A percentile compares a stretch with the other conserved stretches of the same genome.
Evolutionary conservation across 2,329 filamentous ascomycete genomes (phyloP).

Genomic region (Fusarium sp.): DNA sequence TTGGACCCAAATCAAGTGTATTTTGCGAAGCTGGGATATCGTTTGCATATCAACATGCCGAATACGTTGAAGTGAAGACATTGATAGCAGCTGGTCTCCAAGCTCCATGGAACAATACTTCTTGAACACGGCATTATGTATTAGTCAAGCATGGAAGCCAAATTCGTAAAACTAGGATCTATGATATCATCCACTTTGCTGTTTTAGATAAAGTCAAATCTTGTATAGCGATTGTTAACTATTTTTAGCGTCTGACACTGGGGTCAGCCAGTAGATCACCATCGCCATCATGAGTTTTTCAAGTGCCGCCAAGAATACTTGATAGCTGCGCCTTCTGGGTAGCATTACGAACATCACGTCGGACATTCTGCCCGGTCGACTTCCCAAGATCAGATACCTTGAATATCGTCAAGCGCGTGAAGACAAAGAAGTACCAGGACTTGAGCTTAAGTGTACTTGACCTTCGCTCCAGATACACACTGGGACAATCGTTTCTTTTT

Average conservation of each 20-base stretch:
- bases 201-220: conserved; percentile 36
- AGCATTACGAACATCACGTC: neutral
- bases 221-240: neutral
- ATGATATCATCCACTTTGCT: conserved; percentile 38
- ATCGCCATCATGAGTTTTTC: neutral
- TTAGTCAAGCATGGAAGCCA: conserved; percentile 31
- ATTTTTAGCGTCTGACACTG: conserved; percentile 17
- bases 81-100: conserved; percentile 5
- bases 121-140: conserved; percentile 28
- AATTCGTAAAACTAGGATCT: conserved; percentile 27
- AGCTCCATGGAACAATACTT: conserved; percentile 28
- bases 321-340: neutral
- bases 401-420: neutral
- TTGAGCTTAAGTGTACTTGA: neutral
- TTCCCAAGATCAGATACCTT: neutral
- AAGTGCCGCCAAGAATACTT: conserved; percentile 10
- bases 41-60: conserved; percentile 5
- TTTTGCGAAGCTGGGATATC: conserved; percentile 36
- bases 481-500: neutral
- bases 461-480: neutral
- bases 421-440: neutral
- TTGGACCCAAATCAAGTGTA: conserved; percentile 31
- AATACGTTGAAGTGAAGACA: conserved; percentile 13
- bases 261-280: conserved; percentile 4
- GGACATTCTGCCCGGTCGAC: neutral